Conservation (phyloP, 495 filamentous ascomycete genomes). For the Trichoderma erinaceum region DNA sequence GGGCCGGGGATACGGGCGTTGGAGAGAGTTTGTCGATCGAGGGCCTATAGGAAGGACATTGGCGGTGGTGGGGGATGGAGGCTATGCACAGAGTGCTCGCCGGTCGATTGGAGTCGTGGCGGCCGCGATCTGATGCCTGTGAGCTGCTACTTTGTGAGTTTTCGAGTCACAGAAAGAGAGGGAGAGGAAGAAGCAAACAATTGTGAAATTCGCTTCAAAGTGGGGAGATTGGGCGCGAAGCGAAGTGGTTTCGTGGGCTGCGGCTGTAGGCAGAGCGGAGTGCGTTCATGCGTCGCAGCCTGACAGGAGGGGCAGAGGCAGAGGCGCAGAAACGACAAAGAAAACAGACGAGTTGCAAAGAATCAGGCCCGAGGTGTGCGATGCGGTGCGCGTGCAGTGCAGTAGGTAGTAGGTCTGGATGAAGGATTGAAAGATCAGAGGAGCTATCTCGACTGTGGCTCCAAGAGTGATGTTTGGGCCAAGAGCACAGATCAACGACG, state of each 20-base stretch:
- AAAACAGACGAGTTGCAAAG: not conserved
- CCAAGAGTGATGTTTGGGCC: not conserved
- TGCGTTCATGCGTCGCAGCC: conserved; percentile 7
- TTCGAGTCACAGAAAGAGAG: not conserved
- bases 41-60: conserved; percentile 2
- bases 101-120: not conserved
- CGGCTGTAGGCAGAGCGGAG: not conserved
- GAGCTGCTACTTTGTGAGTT: not conserved
- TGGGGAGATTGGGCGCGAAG: conserved; percentile 10
- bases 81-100: conserved; percentile 7
- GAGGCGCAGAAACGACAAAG: not conserved
- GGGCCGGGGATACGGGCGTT: conserved; percentile 33
- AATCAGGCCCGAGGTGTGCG: not conserved
- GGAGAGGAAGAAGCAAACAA: not conserved
- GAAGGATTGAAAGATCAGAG: not conserved
- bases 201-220: not conserved
- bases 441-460: too few relatives aligned
- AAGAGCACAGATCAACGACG: not conserved
- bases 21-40: conserved; percentile 7
- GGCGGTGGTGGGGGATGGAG: not conserved
- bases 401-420: not conserved
- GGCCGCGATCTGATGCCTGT: not conserved
- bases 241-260: not conserved
- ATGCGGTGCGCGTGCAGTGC: too few relatives aligned
- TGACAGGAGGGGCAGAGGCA: not conserved